Conservation (phyloP, 371 early-diverging fungal genomes). For the Zancudomyces culisetae region DNA sequence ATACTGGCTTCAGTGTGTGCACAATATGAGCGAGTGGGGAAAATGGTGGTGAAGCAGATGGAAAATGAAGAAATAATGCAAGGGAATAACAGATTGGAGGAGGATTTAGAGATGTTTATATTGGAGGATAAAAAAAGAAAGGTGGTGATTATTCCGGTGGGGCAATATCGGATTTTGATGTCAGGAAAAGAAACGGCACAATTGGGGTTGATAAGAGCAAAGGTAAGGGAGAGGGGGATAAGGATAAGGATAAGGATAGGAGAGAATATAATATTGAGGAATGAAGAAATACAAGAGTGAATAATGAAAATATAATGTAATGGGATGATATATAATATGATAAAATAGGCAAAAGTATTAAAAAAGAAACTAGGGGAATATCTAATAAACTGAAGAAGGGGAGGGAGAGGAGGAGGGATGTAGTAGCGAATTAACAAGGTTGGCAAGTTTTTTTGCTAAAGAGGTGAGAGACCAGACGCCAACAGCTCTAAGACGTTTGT, state of each 20-base stretch:
- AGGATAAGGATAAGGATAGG: too few relatives aligned
- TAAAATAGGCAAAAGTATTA: neutral
- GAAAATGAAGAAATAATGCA: neutral
- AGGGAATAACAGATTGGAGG: neutral
- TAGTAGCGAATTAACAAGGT: conserved; percentile 43
- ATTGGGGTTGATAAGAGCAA: conserved; percentile 2
- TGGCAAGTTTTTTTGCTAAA: conserved; percentile 45
- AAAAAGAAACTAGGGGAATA: too few relatives aligned
- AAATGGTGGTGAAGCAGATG: neutral
- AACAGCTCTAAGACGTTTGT: conserved; percentile 60
- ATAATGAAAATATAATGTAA: neutral
- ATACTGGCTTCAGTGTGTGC: neutral
- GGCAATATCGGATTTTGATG: neutral
- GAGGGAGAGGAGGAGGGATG: neutral
- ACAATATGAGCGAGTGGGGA: neutral
- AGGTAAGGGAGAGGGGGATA: too few relatives aligned
- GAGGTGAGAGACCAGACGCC: conserved; percentile 75
- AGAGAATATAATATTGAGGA: too few relatives aligned
- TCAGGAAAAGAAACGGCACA: neutral
- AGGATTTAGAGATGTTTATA: neutral
- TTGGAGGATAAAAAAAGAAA: neutral
- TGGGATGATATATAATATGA: neutral
- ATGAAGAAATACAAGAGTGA: neutral
- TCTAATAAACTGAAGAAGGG: too few relatives aligned
- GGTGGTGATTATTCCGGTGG: neutral